Evolutionary conservation across 148 eudicot species (phyloP).

Genomic region (Fallopia convolvulus): DNA sequence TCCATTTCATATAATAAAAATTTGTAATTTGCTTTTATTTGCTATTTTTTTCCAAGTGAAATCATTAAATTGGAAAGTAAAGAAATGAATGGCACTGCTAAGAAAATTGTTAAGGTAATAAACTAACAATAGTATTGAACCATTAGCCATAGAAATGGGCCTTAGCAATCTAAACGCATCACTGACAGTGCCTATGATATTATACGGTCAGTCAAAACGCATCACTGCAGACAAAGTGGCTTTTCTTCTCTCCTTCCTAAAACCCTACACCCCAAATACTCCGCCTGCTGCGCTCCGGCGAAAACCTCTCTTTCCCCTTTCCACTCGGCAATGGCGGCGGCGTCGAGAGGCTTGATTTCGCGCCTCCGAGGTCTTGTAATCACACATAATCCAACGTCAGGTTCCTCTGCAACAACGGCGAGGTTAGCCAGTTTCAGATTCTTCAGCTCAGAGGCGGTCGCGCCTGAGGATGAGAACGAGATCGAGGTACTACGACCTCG

Average conservation of each 20-base stretch:
- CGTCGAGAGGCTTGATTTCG: slow-evolving; percentile 52
- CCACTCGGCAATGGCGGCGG: slow-evolving; percentile 28
- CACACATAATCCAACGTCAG: slow-evolving; percentile 13
- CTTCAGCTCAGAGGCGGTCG: slow-evolving; percentile 28
- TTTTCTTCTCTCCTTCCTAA: neutral
- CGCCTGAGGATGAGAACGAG: slow-evolving; percentile 6
- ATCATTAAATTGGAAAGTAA: too few species aligned
- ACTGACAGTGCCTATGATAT: neutral
- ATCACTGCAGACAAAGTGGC: neutral
- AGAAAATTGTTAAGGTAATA: too few species aligned
- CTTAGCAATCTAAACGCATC: neutral
- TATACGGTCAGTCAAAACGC: neutral
- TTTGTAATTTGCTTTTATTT: too few species aligned
- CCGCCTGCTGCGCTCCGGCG: slow-evolving; percentile 2
- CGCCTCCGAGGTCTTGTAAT: slow-evolving; percentile 34
- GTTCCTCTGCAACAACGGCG: slow-evolving; percentile 17
- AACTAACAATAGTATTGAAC: too few species aligned
- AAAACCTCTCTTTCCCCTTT: neutral
- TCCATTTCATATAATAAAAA: too few species aligned
- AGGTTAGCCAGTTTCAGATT: slow-evolving; percentile 15
- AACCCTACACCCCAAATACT: slow-evolving; percentile 3
- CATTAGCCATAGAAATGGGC: too few species aligned
- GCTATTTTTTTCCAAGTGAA: too few species aligned
- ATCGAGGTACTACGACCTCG: slow-evolving; percentile 24
- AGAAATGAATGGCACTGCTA: too few species aligned